Base-by-base conservation (phyloP, 306 rosid species). In the Inga leiocalycina region DNA sequence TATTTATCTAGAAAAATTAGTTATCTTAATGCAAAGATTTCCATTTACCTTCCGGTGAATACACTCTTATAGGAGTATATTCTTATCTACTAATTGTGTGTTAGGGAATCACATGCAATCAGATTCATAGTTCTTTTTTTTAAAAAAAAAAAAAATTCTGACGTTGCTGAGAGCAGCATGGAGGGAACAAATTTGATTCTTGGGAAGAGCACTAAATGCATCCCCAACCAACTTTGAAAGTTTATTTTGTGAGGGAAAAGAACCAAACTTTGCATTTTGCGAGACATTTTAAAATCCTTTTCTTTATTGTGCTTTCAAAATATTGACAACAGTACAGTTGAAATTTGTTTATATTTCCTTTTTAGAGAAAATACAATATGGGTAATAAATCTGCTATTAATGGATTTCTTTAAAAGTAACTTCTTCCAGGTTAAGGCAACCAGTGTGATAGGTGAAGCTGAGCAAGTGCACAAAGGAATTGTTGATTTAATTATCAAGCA, bases 381-480 rank as follows among this genome's bases (percentile, higher is more conserved):
- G 64, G 51, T 46, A 37, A 41, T 75, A 68, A 76, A 73, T 43
- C 16, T 4, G 3, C 49, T 79, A 45, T 81, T 74, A 48, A 51
- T 75, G 27, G 51, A 81, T 61, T 57, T 71, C 30, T 20, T 81
- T 62, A 30, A 61, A 71, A 80, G 59, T 69, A 51, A 75, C 80
- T 80, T 72, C 39, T 80, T 85, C 79, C 86, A 94, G 98, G 94
- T 90, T 52, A 88, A 88, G 83, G 92, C 92, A 9, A 91, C 91
- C 79, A 48, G 80, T 70, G 74, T 84, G 35, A 77, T 87, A 20
- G 79, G 83, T 59, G 93, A 94, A 91, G 90, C 90, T 14, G 90
- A 88, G 68, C 92, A 87, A 77, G 89, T 91, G 74, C 94, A 88
- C 75, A 91, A 84, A 81, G 97, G 97, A 86, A 91, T 94, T 78